Evolutionary conservation across 495 filamentous ascomycete genomes (phyloP), one percentile per base, ranked within the genome.

Genomic region (Hypoxylon perforatum): DNA sequence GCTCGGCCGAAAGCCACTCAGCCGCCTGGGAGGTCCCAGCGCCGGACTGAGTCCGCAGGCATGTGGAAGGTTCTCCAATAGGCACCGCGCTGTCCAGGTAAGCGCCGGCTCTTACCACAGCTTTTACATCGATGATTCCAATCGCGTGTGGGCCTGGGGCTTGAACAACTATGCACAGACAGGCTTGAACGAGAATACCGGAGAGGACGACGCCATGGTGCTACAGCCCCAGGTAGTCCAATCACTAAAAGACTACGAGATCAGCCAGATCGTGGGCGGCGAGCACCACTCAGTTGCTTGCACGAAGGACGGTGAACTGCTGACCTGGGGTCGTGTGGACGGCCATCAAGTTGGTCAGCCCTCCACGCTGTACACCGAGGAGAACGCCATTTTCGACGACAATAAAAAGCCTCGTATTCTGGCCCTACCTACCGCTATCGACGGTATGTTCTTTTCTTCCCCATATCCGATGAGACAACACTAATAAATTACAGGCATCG

Each of bases 141-240:
- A 85, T 21, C 81, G 87, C 23, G 87, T 94, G 49, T 95, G 86
- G 79, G 79, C 89, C 0, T 97, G 93, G 92, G 93, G 93, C 9
- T 75, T 92, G 41, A 97, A 97, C 77, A 91, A 88, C 69, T 95
- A 89, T 70, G 88, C 90, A 28, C 89, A 93, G 73, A 91, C 89
- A 9, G 95, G 91, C 44, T 83, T 92, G 53, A 80, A 81, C 11
- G 84, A 86, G 11, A 84, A 86, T 47, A 92, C 88, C 21, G 92
- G 93, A 57, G 82, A 83, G 11, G 73, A 86, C 14, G 87, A 87
- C 7, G 68, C 75, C 19, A 78, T 77, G 72, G 62, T 81, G 46
- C 74, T 83, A 25, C 76, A 75, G 54, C 80, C 81, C n/a, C 74
- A 76, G 17, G 38, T 78, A 17, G 71, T 84, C 42, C 53, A 63